These are phyloP conservation scores for Tylopilus sp. DNA, from an alignment of 1,284 basidiomycete species.

Conservation along the genomic window DNA sequence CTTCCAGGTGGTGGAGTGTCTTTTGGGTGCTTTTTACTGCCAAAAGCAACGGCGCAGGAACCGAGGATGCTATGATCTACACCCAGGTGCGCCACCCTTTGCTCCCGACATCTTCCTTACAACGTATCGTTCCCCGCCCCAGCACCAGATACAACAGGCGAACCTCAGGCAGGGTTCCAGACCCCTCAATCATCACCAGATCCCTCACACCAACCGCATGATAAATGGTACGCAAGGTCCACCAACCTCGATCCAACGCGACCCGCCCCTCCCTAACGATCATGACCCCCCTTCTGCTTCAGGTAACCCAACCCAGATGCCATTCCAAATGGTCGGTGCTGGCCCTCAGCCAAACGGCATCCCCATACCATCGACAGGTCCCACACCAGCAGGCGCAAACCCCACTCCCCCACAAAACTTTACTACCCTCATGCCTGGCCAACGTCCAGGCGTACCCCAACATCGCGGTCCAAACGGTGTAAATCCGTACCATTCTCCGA, in stretches of 20 bases:
- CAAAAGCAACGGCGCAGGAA: conserved; percentile 58
- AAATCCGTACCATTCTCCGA: conserved; percentile 42
- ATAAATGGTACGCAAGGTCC: conserved; percentile 34
- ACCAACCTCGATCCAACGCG: conserved; percentile 16
- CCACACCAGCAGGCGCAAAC: conserved; percentile 26
- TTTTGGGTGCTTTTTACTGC: conserved; percentile 81
- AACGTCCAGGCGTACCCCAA: conserved; percentile 34
- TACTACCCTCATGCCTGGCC: conserved; percentile 28
- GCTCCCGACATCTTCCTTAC: conserved; percentile 9
- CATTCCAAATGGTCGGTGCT: conserved; percentile 28
- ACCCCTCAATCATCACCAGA: conserved; percentile 33
- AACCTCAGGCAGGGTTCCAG: conserved; percentile 31
- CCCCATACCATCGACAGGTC: conserved; percentile 34
- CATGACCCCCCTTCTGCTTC: conserved; percentile 19
- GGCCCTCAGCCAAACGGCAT: conserved; percentile 43
- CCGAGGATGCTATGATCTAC: conserved; percentile 69
- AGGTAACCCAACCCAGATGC: conserved; percentile 34
- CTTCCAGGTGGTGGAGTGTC: conserved; percentile 76
- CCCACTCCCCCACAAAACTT: conserved; percentile 23
- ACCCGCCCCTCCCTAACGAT: conserved; percentile 32
- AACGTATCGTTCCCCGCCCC: conserved; percentile 2
- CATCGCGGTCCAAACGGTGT: conserved; percentile 40
- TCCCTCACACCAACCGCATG: conserved; percentile 25
- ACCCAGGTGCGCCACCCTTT: conserved; percentile 50
- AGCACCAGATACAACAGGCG: conserved; percentile 41